These are phyloP conservation scores for Stephanodiscus triporus DNA, from an alignment of 108 stramenopile species.

Conservation along the genomic window DNA sequence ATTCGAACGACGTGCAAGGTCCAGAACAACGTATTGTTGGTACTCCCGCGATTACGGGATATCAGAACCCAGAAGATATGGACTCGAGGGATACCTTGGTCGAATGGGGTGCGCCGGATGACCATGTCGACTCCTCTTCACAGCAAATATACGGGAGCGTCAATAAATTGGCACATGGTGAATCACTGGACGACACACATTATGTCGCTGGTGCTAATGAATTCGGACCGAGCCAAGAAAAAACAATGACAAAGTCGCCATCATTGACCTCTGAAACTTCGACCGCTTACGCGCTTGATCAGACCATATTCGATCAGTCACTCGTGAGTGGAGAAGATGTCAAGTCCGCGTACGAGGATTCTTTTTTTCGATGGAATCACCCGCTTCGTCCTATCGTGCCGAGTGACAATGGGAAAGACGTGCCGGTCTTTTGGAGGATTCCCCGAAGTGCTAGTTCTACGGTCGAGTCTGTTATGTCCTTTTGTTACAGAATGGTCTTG, in stretches of 20 bases:
- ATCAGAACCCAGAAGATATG: neutral
- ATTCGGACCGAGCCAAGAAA: neutral
- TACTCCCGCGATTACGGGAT: too few species aligned
- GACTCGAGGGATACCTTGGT: neutral
- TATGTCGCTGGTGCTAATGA: too few species aligned
- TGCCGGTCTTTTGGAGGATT: slow-evolving; percentile 50
- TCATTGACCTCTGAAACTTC: neutral
- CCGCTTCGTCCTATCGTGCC: slow-evolving; percentile 1
- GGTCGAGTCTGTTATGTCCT: slow-evolving; percentile 35
- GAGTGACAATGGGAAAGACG: slow-evolving; percentile 20
- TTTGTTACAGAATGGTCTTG: slow-evolving; percentile 37
- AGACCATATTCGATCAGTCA: slow-evolving; percentile 14
- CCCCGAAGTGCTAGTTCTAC: slow-evolving; percentile 30
- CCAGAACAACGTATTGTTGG: too few species aligned
- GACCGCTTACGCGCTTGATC: neutral
- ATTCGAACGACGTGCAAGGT: too few species aligned
- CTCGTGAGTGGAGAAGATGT: slow-evolving; percentile 11
- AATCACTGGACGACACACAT: too few species aligned
- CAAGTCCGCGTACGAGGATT: slow-evolving; percentile 30
- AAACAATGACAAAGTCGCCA: neutral
- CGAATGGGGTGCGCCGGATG: slow-evolving; percentile 10
- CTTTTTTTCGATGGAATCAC: slow-evolving; percentile 48
- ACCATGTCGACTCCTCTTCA: neutral
- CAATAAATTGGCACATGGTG: neutral
- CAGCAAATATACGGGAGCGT: neutral